These are phyloP conservation scores for Macrolepiota albuminosa DNA, from an alignment of 768 basidiomycete genomes.

Conservation along the genomic window DNA sequence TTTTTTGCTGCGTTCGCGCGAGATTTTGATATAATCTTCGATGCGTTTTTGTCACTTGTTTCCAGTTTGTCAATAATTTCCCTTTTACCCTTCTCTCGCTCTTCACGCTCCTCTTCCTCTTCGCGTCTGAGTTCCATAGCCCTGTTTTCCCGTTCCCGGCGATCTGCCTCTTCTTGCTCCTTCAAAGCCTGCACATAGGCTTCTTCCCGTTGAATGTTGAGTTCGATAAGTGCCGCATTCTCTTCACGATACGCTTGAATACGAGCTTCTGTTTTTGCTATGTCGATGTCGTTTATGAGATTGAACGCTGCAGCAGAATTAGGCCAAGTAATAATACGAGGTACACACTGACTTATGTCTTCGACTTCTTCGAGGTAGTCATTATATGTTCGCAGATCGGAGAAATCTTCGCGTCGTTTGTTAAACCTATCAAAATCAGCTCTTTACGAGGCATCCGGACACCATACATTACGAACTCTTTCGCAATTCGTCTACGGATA, in stretches of 20 bases:
- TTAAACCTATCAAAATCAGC: conserved; percentile 65
- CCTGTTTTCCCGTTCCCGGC: conserved; percentile 63
- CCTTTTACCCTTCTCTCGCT: conserved; percentile 63
- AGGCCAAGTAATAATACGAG: conserved; percentile 5
- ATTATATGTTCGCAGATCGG: conserved; percentile 75
- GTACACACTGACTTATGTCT: conserved; percentile 53
- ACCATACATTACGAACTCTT: conserved; percentile 55
- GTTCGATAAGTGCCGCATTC: conserved; percentile 78
- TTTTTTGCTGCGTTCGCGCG: conserved; percentile 62
- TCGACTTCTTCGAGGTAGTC: conserved; percentile 97
- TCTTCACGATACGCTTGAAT: conserved; percentile 74
- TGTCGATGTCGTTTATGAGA: conserved; percentile 84
- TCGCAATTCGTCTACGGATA: conserved; percentile 79
- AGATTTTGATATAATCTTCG: conserved; percentile 64
- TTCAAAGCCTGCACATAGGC: conserved; percentile 65
- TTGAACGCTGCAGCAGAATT: conserved; percentile 73
- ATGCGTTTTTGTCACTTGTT: conserved; percentile 67
- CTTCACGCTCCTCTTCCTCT: conserved; percentile 75
- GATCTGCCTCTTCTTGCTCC: conserved; percentile 79
- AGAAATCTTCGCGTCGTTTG: conserved; percentile 88
- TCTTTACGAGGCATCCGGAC: neutral
- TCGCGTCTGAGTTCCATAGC: conserved; percentile 60
- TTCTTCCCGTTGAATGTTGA: conserved; percentile 80
- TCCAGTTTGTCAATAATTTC: conserved; percentile 82
- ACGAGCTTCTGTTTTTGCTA: conserved; percentile 76